Evolutionary conservation across 108 stramenopile species (phyloP).

Genomic region (Fistulifera solaris): DNA sequence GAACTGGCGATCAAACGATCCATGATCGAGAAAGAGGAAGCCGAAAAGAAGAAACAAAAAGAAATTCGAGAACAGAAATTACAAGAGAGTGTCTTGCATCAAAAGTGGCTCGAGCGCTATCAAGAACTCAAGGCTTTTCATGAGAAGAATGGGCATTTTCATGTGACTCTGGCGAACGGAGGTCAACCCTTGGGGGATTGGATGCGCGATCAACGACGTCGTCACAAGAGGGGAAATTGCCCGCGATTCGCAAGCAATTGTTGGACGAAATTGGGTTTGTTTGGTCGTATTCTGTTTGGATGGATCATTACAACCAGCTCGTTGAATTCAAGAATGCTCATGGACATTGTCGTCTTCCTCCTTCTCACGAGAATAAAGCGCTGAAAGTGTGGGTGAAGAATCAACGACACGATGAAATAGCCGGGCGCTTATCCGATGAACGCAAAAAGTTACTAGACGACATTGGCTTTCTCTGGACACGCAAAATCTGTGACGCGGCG

Average conservation of each 20-base stretch:
- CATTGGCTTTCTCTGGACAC: slow-evolving; percentile 38
- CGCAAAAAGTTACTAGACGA: slow-evolving; percentile 33
- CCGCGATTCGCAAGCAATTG: slow-evolving; percentile 24
- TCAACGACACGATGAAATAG: background rate
- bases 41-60: background rate
- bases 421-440: slow-evolving; percentile 10
- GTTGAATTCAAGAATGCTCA: slow-evolving; percentile 12
- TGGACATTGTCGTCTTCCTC: slow-evolving; percentile 22
- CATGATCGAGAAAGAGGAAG: background rate
- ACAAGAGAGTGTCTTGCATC: background rate
- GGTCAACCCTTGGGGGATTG: background rate
- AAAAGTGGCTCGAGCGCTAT: slow-evolving; percentile 18
- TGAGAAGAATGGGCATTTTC: slow-evolving; percentile 13
- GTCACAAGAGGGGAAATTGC: slow-evolving; percentile 2
- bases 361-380: no score
- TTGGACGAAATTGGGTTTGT: slow-evolving; percentile 41
- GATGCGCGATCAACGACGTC: background rate
- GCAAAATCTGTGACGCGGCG: no score
- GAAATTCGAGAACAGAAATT: background rate
- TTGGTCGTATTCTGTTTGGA: slow-evolving; percentile 15
- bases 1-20: background rate
- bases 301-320: slow-evolving; percentile 7
- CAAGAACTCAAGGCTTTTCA: slow-evolving; percentile 17
- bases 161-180: background rate
- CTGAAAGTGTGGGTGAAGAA: slow-evolving; percentile 1